Conservation (phyloP, 495 filamentous ascomycete species). For the Tuber calosporum region DNA sequence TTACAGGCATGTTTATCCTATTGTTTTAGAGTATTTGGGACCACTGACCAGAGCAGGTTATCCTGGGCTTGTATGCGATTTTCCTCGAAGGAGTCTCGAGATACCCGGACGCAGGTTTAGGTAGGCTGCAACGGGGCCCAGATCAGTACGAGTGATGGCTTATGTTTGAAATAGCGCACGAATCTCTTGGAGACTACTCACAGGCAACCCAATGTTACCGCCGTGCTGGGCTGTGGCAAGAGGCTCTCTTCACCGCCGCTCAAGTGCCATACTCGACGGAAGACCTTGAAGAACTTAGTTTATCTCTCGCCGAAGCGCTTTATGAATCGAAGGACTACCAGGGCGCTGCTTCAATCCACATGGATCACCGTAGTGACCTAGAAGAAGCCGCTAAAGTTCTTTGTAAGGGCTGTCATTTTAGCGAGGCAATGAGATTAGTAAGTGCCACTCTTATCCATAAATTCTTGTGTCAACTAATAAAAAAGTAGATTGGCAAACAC, state of each 20-base stretch:
- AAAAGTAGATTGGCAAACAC: slow-evolving; percentile 19
- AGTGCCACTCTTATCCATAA: slow-evolving; percentile 37
- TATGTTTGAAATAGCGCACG: slow-evolving; percentile 55
- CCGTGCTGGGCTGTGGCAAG: slow-evolving; percentile 78
- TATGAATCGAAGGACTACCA: slow-evolving; percentile 73
- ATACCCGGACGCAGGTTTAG: slow-evolving; percentile 75
- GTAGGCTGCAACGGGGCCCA: slow-evolving; percentile 41
- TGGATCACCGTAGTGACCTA: slow-evolving; percentile 69
- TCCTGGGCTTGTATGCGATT: slow-evolving; percentile 70
- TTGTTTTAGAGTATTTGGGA: neutral
- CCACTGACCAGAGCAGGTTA: slow-evolving; percentile 40
- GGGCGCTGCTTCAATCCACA: slow-evolving; percentile 68
- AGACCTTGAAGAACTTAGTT: slow-evolving; percentile 59
- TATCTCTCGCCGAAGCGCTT: slow-evolving; percentile 60
- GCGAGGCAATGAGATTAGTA: slow-evolving; percentile 69
- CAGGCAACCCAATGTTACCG: slow-evolving; percentile 72
- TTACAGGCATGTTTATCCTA: slow-evolving; percentile 38
- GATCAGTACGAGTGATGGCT: neutral
- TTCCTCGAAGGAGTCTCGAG: slow-evolving; percentile 65
- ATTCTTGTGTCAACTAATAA: slow-evolving; percentile 8
- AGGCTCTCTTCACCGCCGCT: slow-evolving; percentile 70
- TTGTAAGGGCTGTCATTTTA: slow-evolving; percentile 77
- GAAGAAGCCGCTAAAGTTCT: slow-evolving; percentile 59
- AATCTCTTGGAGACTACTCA: slow-evolving; percentile 66
- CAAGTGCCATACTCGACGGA: slow-evolving; percentile 54